Evolutionary conservation across 768 basidiomycete species (phyloP).

Genomic region (Chalciporus piperatus): DNA sequence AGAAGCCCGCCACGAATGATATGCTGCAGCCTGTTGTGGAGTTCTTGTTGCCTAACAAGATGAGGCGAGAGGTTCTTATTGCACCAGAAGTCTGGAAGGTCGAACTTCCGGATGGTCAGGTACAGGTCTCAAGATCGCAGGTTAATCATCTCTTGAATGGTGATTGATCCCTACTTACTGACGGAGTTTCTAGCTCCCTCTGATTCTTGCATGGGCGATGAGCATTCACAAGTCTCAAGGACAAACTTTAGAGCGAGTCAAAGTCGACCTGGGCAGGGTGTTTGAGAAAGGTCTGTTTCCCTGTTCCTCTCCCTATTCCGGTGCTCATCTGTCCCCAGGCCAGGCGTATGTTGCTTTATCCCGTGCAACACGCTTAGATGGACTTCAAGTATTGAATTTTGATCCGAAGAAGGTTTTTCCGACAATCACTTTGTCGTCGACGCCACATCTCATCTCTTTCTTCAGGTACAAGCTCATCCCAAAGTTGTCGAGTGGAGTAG

Average conservation of each 20-base stretch:
- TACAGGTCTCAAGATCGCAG: constrained; percentile 78
- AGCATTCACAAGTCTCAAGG: constrained; percentile 98
- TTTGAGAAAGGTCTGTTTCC: constrained; percentile 80
- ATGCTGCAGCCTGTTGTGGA: constrained; percentile 71
- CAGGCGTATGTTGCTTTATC: constrained; percentile 92
- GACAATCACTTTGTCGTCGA: too few relatives aligned
- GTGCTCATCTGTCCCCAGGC: constrained; percentile 41
- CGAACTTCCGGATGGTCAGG: constrained; percentile 82
- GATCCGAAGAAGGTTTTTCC: constrained; percentile 61
- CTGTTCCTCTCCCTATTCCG: not conserved
- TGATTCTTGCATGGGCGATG: constrained; percentile 97
- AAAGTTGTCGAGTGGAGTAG: constrained; percentile 73
- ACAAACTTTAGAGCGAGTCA: constrained; percentile 92
- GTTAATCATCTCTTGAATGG: constrained; percentile 38
- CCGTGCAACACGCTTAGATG: constrained; percentile 81
- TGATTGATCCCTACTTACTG: not conserved
- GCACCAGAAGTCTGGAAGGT: constrained; percentile 79
- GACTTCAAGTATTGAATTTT: constrained; percentile 83
- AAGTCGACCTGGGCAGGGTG: constrained; percentile 87
- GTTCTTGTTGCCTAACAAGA: constrained; percentile 63
- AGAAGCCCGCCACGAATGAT: constrained; percentile 25
- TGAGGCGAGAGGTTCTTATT: constrained; percentile 53
- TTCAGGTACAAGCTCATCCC: constrained; percentile 67
- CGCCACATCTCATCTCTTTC: constrained; percentile 3
- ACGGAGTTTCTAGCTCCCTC: constrained; percentile 55